Base-by-base conservation (phyloP, 805 yeast genomes). In the Phaffomyces antillensis region DNA sequence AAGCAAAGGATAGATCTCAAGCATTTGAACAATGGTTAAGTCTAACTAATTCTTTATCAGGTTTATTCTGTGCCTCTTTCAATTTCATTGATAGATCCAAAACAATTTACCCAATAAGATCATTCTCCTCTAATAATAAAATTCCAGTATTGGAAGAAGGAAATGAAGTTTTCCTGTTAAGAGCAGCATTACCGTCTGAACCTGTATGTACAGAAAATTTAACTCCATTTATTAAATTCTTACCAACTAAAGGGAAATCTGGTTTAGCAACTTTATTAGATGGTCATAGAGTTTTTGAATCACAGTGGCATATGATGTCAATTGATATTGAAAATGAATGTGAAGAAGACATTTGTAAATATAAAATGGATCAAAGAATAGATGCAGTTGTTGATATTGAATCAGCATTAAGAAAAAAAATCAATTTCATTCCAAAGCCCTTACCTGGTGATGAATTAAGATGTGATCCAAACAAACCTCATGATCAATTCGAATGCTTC, bases 181-280 rank as follows among this genome's bases (percentile, higher is more conserved):
- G 95, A 49, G 96, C 96, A 7, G 86, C 96, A 0, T 73, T 93
- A 41, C 96, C 99, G 1, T 78, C 91, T 49, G 99, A 93, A 60
- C 96, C 97, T 0, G 81, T 93, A 16, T 93, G 99, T 64, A 93
- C 99, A 0, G 99, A 93, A 62, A 93, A 93, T 65, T 72, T 93
- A 59, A 91, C 99, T 0, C 98, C 99, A 0, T 88, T 91, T 54
- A 63, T 93, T 50, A 90, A 89, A 60, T 69, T 93, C 49, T 71
- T 93, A 26, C 98, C 99, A 4, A 86, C 97, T 11, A 83, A 87
- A 59, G 97, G 96, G 2, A 84, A 82, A 60, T 81, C 95, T 0
- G 99, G 99, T 3, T 68, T 93, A 35, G 77, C 96, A 0, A 76
- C 95, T 0, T 68, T 91, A 36, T 68, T 93, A 23, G 95, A 89